Conservation (phyloP, 345 rosid species). For the Corymbia maculata region DNA sequence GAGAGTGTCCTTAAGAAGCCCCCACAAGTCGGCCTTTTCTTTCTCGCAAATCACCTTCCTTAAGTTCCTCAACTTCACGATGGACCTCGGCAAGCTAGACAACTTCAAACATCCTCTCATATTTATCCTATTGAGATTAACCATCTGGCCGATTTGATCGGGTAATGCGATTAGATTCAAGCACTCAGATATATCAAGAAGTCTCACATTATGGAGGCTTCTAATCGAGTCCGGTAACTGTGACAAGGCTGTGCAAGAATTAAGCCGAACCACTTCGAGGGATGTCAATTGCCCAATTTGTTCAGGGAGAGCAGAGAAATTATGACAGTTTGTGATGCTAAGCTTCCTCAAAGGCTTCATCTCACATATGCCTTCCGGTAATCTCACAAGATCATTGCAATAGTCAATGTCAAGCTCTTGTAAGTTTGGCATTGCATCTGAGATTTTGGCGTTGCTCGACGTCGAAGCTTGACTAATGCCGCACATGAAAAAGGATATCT, state of each 20-base stretch:
- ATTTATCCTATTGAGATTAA: not conserved
- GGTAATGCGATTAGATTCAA: fast-evolving
- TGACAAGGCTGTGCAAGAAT: conserved; percentile 27
- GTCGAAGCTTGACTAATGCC: conserved; percentile 17
- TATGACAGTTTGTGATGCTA: not conserved
- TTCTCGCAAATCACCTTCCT: conserved; percentile 39
- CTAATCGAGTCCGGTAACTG: conserved; percentile 29
- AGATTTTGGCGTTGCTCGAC: not conserved
- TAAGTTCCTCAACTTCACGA: conserved; percentile 20
- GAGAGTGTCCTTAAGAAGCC: not conserved
- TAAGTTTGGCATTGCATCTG: conserved; percentile 21
- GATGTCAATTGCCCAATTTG: conserved; percentile 12
- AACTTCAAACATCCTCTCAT: not conserved
- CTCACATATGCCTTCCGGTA: conserved; percentile 22
- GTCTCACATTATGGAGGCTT: conserved; percentile 14
- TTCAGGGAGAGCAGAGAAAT: conserved; percentile 28
- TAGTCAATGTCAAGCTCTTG: conserved; percentile 40
- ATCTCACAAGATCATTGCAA: conserved; percentile 26
- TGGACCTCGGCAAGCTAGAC: conserved; percentile 9
- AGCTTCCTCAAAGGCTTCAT: not conserved
- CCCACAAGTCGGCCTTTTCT: conserved; percentile 34
- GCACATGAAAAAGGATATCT: conserved; percentile 41
- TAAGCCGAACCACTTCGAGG: conserved; percentile 25
- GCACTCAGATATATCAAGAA: conserved; percentile 8
- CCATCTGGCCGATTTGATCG: not conserved